A percentile compares a stretch with the other conserved stretches of the same genome.
phyloP scores from a whole-genome alignment of 495 filamentous ascomycete genomes.

The Aspergillus coremiiformis region DNA sequence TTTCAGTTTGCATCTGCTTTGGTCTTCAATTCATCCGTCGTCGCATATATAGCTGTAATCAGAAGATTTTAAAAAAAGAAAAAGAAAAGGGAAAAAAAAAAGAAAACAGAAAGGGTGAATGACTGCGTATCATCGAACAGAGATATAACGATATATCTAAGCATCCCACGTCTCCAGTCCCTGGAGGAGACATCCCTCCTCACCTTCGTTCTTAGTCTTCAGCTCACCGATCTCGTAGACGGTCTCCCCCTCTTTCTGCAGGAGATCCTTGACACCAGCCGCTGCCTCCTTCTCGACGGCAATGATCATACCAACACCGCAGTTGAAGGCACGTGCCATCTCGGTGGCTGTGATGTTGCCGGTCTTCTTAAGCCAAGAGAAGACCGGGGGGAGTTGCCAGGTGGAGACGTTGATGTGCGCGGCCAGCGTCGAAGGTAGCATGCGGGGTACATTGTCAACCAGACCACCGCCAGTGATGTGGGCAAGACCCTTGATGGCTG shows the following conservation, averaged over 20 bases:
- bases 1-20: background rate
- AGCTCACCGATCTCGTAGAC: slow-evolving; percentile 72
- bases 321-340: slow-evolving; percentile 91
- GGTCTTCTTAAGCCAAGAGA: slow-evolving; percentile 72
- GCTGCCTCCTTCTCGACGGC: slow-evolving; percentile 58
- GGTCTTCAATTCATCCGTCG: slow-evolving; percentile 1
- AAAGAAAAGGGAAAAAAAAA: background rate
- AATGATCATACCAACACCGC: slow-evolving; percentile 84
- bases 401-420: slow-evolving; percentile 65
- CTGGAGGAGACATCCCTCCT: slow-evolving; percentile 59
- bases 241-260: slow-evolving; percentile 63
- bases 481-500: slow-evolving; percentile 85
- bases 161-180: slow-evolving; percentile 65
- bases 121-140: background rate
- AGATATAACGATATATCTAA: slow-evolving; percentile 12
- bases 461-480: slow-evolving; percentile 96
- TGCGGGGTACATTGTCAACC: slow-evolving; percentile 85
- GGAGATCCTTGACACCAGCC: slow-evolving; percentile 38
- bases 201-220: slow-evolving; percentile 37
- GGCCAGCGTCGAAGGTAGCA: slow-evolving; percentile 69
- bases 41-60: background rate
- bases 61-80: background rate
- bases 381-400: slow-evolving; percentile 69
- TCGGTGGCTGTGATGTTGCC: slow-evolving; percentile 68
- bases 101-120: background rate